These are phyloP conservation scores for Candida suzukii DNA, from an alignment of 805 yeast species.

Conservation along the genomic window DNA sequence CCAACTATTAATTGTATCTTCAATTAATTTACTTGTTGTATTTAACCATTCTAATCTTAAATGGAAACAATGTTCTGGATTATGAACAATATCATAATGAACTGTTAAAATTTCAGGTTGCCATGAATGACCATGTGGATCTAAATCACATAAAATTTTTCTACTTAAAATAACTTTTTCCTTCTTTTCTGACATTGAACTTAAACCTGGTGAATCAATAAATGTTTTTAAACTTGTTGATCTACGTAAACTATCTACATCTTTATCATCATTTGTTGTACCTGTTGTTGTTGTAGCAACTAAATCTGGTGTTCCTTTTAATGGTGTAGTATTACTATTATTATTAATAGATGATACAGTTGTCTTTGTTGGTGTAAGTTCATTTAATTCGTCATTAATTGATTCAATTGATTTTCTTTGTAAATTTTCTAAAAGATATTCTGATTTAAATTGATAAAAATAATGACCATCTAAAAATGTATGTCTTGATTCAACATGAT, in stretches of 20 bases:
- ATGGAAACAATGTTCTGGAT: constrained; percentile 92
- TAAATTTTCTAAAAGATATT: constrained; percentile 33
- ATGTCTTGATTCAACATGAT: constrained; percentile 80
- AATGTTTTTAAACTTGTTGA: background rate
- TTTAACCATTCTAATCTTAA: constrained; percentile 89
- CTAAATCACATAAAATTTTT: constrained; percentile 64
- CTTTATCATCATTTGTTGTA: background rate
- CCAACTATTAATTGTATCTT: constrained; percentile 72
- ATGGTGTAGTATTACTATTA: no score
- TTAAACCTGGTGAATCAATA: background rate
- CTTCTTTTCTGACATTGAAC: background rate
- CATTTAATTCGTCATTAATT: constrained; percentile 1
- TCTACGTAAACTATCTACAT: background rate
- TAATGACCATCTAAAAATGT: constrained; percentile 89
- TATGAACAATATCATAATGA: constrained; percentile 87
- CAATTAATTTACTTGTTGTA: constrained; percentile 78
- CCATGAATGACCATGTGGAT: constrained; percentile 62
- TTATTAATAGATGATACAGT: background rate
- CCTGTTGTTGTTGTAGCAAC: constrained; percentile 9
- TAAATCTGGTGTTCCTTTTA: no score
- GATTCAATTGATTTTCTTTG: constrained; percentile 8
- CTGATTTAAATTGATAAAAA: constrained; percentile 66
- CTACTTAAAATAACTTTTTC: constrained; percentile 53
- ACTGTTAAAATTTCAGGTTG: constrained; percentile 74
- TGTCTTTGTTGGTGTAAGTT: background rate